phyloP scores from a whole-genome alignment of 257 asterid genomes.

The Gardenia jasminoides region DNA sequence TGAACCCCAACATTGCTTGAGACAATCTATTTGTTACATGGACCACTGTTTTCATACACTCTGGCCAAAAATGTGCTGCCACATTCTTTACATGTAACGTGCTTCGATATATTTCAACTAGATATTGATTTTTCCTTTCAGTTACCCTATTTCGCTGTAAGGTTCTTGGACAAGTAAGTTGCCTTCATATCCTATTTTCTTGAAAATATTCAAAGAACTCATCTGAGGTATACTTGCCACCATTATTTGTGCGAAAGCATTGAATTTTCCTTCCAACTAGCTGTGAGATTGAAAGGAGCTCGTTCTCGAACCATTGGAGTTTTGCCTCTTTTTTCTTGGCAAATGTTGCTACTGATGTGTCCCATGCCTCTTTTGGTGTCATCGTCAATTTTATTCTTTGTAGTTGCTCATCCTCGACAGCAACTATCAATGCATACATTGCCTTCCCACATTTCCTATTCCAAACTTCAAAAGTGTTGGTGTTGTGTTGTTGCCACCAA shows the following conservation, averaged over 20 bases:
- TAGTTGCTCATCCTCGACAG: neutral
- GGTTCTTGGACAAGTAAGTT: no score
- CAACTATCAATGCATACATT: neutral
- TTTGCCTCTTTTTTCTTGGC: slow-evolving; percentile 19
- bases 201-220: neutral
- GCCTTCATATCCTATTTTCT: neutral
- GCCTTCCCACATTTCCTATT: slow-evolving; percentile 10
- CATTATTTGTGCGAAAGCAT: neutral
- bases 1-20: no score
- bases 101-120: no score
- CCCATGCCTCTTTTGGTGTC: slow-evolving; percentile 13
- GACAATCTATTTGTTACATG: no score
- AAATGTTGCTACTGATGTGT: neutral
- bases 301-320: slow-evolving; percentile 7
- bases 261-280: neutral
- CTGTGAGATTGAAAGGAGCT: neutral
- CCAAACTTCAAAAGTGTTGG: neutral
- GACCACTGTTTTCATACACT: no score
- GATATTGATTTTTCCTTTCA: no score
- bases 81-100: no score
- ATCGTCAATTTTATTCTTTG: neutral
- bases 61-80: no score
- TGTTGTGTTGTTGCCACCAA: neutral
- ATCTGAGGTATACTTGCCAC: slow-evolving; percentile 7
- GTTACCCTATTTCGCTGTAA: no score